Conservation (phyloP, 1,284 basidiomycete genomes). For the Fomitopsis betulina region DNA sequence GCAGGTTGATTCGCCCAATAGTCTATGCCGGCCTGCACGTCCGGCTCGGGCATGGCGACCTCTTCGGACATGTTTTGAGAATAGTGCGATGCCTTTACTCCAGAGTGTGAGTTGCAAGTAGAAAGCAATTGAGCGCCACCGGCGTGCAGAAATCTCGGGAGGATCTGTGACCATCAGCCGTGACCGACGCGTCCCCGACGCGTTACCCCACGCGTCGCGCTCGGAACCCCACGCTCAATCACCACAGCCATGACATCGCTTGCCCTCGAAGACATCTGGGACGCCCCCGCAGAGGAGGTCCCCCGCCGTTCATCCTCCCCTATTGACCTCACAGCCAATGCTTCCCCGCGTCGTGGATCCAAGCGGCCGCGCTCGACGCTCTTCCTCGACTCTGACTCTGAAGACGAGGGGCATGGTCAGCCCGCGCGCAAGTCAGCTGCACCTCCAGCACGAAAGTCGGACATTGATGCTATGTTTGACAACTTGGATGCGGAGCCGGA, state of each 20-base stretch:
- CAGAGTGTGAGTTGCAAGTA: no score
- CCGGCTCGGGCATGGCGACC: constrained; percentile 29
- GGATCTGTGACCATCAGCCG: constrained; percentile 3
- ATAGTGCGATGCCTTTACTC: not conserved
- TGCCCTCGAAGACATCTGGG: constrained; percentile 38
- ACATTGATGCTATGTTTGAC: constrained; percentile 63
- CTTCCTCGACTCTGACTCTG: constrained; percentile 48
- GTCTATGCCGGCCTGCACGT: constrained; percentile 63
- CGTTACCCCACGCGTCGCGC: constrained; percentile 4
- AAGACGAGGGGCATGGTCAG: constrained; percentile 31
- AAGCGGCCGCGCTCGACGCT: constrained; percentile 37
- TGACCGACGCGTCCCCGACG: constrained; percentile 8
- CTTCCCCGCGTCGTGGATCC: constrained; percentile 13
- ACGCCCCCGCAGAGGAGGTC: constrained; percentile 33
- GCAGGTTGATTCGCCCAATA: constrained; percentile 79
- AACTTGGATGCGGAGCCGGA: constrained; percentile 43
- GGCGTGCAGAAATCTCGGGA: not conserved
- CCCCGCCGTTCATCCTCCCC: constrained; percentile 10
- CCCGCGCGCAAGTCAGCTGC: constrained; percentile 16
- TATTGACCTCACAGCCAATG: constrained; percentile 5
- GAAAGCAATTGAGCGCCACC: not conserved
- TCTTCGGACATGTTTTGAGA: constrained; percentile 5
- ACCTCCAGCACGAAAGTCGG: constrained; percentile 24
- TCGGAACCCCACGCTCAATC: constrained; percentile 10
- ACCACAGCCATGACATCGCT: constrained; percentile 27